These are phyloP conservation scores for Nidula niveotomentosa DNA, from an alignment of 1,284 basidiomycete species.

Conservation along the genomic window DNA sequence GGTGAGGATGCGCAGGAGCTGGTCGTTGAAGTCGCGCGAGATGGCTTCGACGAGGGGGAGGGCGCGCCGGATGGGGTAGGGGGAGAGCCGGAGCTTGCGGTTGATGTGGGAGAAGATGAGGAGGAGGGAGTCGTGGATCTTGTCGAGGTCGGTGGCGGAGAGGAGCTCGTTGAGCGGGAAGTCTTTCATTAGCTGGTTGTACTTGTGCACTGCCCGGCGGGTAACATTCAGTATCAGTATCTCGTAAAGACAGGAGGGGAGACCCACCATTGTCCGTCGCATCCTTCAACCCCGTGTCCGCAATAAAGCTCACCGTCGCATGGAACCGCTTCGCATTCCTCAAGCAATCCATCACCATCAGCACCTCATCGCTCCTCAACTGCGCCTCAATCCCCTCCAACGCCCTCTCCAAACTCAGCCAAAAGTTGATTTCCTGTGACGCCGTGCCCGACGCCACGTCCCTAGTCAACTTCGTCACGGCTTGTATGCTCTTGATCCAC, in stretches of 20 bases:
- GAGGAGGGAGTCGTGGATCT: conserved; percentile 86
- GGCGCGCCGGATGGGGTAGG: conserved; percentile 94
- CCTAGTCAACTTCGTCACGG: conserved; percentile 90
- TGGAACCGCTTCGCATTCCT: conserved; percentile 97
- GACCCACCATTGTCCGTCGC: conserved; percentile 80
- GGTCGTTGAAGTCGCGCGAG: conserved; percentile 95
- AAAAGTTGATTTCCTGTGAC: conserved; percentile 99
- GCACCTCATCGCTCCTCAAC: conserved; percentile 89
- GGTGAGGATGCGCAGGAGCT: conserved; percentile 88
- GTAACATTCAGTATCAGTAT: not conserved
- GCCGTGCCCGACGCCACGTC: conserved; percentile 97
- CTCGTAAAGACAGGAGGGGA: not conserved
- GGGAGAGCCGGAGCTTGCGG: conserved; percentile 93
- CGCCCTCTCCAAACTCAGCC: conserved; percentile 93
- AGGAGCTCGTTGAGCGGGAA: conserved; percentile 97
- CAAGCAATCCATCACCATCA: conserved; percentile 93
- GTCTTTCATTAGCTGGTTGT: conserved; percentile 99
- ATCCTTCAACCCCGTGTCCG: conserved; percentile 95
- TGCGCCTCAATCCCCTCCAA: conserved; percentile 93
- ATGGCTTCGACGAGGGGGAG: conserved; percentile 98
- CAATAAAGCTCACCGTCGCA: conserved; percentile 96
- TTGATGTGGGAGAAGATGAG: conserved; percentile 94
- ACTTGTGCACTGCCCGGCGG: conserved; percentile 77
- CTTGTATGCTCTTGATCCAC: conserved; percentile 99
- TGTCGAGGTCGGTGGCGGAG: conserved; percentile 94